A percentile compares a stretch with the other conserved stretches of the same genome.
Evolutionary conservation across 2,329 filamentous ascomycete species (phyloP).

Genomic region (Cordyceps tenuipes): DNA sequence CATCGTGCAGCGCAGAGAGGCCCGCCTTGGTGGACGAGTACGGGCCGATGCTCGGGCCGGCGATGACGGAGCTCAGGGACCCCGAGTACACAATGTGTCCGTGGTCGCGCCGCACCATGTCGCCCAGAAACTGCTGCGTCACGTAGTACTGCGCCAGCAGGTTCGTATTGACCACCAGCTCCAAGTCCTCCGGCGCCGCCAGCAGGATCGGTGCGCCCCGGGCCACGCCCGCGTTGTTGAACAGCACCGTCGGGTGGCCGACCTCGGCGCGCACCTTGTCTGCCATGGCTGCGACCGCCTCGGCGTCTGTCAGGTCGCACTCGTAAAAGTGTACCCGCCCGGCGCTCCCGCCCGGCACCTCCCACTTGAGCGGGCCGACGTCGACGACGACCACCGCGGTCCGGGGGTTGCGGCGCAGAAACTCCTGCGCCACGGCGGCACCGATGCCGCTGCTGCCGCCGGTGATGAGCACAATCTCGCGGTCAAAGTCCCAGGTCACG

Average conservation of each 20-base stretch:
- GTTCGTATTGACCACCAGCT: slow-evolving; percentile 35
- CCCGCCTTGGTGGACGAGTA: slow-evolving; percentile 49
- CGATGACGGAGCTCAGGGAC: slow-evolving; percentile 45
- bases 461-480: slow-evolving; percentile 31
- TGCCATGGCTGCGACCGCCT: slow-evolving; percentile 21
- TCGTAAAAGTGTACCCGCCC: slow-evolving; percentile 23
- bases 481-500: slow-evolving; percentile 24
- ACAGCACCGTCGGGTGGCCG: slow-evolving; percentile 29
- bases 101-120: slow-evolving; percentile 49
- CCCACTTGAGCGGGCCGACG: slow-evolving; percentile 23
- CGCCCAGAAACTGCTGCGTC: slow-evolving; percentile 50
- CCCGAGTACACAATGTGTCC: slow-evolving; percentile 58
- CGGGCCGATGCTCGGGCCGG: slow-evolving; percentile 48
- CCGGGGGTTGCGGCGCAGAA: slow-evolving; percentile 18
- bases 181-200: slow-evolving; percentile 21
- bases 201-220: slow-evolving; percentile 22
- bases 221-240: slow-evolving; percentile 29
- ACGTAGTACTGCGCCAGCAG: slow-evolving; percentile 50
- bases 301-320: slow-evolving; percentile 27
- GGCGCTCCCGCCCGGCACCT: slow-evolving; percentile 12
- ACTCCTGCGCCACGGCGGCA: slow-evolving; percentile 22
- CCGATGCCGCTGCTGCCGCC: slow-evolving; percentile 34
- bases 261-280: slow-evolving; percentile 23
- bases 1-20: slow-evolving; percentile 22
- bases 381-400: slow-evolving; percentile 28